These are phyloP conservation scores for Verruconis gallopava DNA, from an alignment of 2,329 filamentous ascomycete genomes.

Conservation along the genomic window DNA sequence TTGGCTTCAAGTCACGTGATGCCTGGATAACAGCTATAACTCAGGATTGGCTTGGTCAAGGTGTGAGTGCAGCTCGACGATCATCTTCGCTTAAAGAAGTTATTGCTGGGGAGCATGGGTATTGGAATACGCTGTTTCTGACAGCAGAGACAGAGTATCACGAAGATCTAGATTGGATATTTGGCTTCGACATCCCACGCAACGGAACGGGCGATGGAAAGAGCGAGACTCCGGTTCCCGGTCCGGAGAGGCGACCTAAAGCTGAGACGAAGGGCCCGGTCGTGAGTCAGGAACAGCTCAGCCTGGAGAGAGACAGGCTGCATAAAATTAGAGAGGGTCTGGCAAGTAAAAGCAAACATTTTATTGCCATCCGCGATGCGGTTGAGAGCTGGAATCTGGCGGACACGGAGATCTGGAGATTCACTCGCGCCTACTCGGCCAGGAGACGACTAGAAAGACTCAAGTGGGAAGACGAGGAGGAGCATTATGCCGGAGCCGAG, in stretches of 20 bases:
- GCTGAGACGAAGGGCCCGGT: slow-evolving; percentile 37
- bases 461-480: slow-evolving; percentile 58
- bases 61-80: slow-evolving; percentile 50
- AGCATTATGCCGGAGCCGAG: slow-evolving; percentile 51
- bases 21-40: slow-evolving; percentile 65
- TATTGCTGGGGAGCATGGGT: slow-evolving; percentile 55
- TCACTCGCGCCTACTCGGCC: slow-evolving; percentile 55
- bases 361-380: slow-evolving; percentile 26
- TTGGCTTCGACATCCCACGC: slow-evolving; percentile 70
- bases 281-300: slow-evolving; percentile 33
- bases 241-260: slow-evolving; percentile 43
- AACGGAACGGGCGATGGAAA: slow-evolving; percentile 37
- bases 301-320: slow-evolving; percentile 43
- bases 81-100: slow-evolving; percentile 68
- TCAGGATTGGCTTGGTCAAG: slow-evolving; percentile 50
- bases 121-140: slow-evolving; percentile 63
- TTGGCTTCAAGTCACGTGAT: slow-evolving; percentile 57
- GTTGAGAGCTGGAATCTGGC: slow-evolving; percentile 45
- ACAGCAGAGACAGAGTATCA: slow-evolving; percentile 53
- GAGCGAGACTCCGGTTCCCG: slow-evolving; percentile 45
- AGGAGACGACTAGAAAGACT: slow-evolving; percentile 48
- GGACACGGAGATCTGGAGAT: slow-evolving; percentile 67
- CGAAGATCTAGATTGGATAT: slow-evolving; percentile 72
- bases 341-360: slow-evolving; percentile 24
- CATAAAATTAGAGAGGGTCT: slow-evolving; percentile 35